These are phyloP conservation scores for Boletus fagicola DNA, from an alignment of 768 basidiomycete species.

Conservation along the genomic window DNA sequence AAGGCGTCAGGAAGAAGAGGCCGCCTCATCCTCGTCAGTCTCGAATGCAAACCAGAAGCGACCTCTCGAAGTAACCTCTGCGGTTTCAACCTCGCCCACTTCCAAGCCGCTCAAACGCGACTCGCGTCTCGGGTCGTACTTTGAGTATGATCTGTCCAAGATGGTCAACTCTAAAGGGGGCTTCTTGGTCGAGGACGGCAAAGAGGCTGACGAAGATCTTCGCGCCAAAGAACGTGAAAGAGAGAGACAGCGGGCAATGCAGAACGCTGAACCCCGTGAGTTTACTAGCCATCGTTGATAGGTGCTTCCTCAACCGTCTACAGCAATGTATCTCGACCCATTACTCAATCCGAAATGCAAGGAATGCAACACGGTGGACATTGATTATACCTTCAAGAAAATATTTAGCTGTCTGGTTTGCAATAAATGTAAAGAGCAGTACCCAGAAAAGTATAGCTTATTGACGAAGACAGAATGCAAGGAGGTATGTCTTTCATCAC, in stretches of 20 bases:
- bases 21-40: slow-evolving; percentile 43
- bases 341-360: slow-evolving; percentile 76
- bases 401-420: slow-evolving; percentile 87
- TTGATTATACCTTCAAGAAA: slow-evolving; percentile 78
- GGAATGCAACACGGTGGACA: slow-evolving; percentile 85
- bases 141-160: slow-evolving; percentile 96
- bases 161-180: slow-evolving; percentile 97
- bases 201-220: slow-evolving; percentile 73
- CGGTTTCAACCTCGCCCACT: slow-evolving; percentile 62
- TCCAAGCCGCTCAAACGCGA: slow-evolving; percentile 63
- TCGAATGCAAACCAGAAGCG: slow-evolving; percentile 75
- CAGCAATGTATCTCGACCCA: slow-evolving; percentile 79
- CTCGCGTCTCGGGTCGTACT: slow-evolving; percentile 83
- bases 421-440: slow-evolving; percentile 83
- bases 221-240: slow-evolving; percentile 77
- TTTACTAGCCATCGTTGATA: neutral
- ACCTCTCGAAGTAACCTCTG: slow-evolving; percentile 56
- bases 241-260: slow-evolving; percentile 72
- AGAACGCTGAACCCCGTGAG: slow-evolving; percentile 72
- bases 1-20: slow-evolving; percentile 58
- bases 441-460: slow-evolving; percentile 90
- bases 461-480: slow-evolving; percentile 99
- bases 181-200: slow-evolving; percentile 88
- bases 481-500: slow-evolving; percentile 52
- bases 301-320: neutral